These are phyloP conservation scores for Naganishia sp. DNA, from an alignment of 1,284 basidiomycete species.

Conservation along the genomic window DNA sequence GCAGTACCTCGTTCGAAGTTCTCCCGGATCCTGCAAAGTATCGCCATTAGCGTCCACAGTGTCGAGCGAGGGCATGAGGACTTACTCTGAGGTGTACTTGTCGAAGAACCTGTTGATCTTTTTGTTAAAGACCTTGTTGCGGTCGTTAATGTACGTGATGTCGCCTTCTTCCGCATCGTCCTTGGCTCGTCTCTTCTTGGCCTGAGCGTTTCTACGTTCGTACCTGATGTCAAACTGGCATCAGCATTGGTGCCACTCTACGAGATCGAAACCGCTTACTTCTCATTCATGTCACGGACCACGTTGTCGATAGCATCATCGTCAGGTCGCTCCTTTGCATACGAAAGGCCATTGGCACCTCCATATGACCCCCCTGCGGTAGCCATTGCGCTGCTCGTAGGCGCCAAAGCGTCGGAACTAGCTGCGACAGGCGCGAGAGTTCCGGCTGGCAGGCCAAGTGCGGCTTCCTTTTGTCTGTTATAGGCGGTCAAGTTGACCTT, in stretches of 20 bases:
- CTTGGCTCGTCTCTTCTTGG: slow-evolving; percentile 64
- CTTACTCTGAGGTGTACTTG: slow-evolving; percentile 84
- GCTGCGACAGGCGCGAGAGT: slow-evolving; percentile 56
- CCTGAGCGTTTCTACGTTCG: slow-evolving; percentile 59
- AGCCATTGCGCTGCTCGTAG: slow-evolving; percentile 55
- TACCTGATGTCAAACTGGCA: slow-evolving; percentile 58
- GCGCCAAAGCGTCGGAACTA: slow-evolving; percentile 43
- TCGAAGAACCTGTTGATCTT: slow-evolving; percentile 98
- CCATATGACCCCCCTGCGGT: slow-evolving; percentile 76
- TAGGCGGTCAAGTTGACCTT: slow-evolving; percentile 85
- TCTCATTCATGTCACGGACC: slow-evolving; percentile 85
- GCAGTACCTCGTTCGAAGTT: slow-evolving; percentile 95
- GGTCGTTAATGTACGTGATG: slow-evolving; percentile 98
- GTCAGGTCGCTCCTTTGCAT: slow-evolving; percentile 88
- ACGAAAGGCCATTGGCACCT: slow-evolving; percentile 83
- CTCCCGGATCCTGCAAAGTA: slow-evolving; percentile 65
- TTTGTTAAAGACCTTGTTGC: slow-evolving; percentile 98
- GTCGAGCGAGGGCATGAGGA: slow-evolving; percentile 34
- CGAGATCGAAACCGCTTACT: slow-evolving; percentile 63
- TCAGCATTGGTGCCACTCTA: not conserved
- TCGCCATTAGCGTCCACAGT: slow-evolving; percentile 2
- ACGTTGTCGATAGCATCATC: slow-evolving; percentile 95
- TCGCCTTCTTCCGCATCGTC: slow-evolving; percentile 89
- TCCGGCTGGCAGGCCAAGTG: slow-evolving; percentile 70
- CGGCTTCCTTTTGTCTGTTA: slow-evolving; percentile 80